Percentiles rank a stretch among this genome's conserved stretches.
phyloP scores from a whole-genome alignment of 176 grass and related monocot species.

The Microstegium vimineum region DNA sequence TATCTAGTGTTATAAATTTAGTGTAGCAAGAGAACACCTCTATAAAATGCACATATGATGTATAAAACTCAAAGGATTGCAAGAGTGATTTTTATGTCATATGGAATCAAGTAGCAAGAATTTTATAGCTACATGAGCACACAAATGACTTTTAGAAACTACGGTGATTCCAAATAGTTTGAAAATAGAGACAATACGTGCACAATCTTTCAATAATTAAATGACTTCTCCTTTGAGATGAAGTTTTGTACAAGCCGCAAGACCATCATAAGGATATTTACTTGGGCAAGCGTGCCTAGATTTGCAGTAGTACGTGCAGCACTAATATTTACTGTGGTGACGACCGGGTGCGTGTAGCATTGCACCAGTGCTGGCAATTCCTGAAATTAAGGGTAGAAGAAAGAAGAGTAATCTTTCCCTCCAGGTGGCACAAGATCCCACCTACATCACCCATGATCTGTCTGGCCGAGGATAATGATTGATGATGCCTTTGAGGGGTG shows the following conservation, averaged over 20 bases:
- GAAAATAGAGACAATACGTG: neutral
- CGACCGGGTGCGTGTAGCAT: conserved; percentile 27
- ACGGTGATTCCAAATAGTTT: neutral
- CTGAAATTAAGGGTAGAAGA: conserved; percentile 36
- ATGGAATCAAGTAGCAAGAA: neutral
- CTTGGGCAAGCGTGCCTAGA: neutral
- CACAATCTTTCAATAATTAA: neutral
- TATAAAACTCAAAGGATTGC: neutral
- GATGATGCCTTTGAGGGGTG: conserved; percentile 40
- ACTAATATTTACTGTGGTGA: neutral
- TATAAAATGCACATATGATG: neutral
- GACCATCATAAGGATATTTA: no score
- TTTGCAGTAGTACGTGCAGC: neutral
- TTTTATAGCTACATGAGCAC: neutral
- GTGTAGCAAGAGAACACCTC: neutral
- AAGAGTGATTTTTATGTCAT: neutral
- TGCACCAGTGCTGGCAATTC: neutral
- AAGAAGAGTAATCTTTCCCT: conserved; percentile 45
- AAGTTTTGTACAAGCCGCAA: neutral
- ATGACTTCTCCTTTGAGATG: neutral
- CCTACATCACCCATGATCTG: no score
- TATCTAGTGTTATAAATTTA: no score
- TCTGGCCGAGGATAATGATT: no score
- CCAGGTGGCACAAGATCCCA: conserved; percentile 78
- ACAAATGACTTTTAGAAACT: neutral